Conservation (phyloP, 2,329 filamentous ascomycete genomes). For the Ophiocordyceps camponoti-saundersi region DNA sequence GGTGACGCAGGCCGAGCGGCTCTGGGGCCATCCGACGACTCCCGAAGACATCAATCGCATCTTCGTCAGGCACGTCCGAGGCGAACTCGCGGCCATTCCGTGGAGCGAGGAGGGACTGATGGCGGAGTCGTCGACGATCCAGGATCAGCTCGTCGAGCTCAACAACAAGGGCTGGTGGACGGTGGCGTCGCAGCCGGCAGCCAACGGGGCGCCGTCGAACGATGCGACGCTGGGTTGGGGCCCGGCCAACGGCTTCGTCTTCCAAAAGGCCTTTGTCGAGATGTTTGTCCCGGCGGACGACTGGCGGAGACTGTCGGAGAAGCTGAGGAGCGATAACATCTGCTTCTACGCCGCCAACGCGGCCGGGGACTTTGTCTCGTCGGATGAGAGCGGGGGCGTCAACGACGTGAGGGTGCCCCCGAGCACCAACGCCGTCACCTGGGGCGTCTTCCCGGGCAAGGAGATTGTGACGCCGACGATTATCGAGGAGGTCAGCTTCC, state of each 20-base stretch:
- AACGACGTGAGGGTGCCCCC: slow-evolving; percentile 18
- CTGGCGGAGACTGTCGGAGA: slow-evolving; percentile 49
- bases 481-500: slow-evolving; percentile 87
- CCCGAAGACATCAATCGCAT: slow-evolving; percentile 57
- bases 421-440: slow-evolving; percentile 85
- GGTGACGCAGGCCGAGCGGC: slow-evolving; percentile 59
- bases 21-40: slow-evolving; percentile 70
- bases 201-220: slow-evolving; percentile 65
- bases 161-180: slow-evolving; percentile 89
- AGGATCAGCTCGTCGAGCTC: slow-evolving; percentile 53
- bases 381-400: slow-evolving; percentile 29
- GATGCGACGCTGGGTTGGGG: slow-evolving; percentile 86
- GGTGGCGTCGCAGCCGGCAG: slow-evolving; percentile 83
- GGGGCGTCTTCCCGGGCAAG: slow-evolving; percentile 89
- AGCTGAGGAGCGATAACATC: slow-evolving; percentile 48
- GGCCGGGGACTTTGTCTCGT: slow-evolving; percentile 61
- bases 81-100: slow-evolving; percentile 65
- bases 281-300: slow-evolving; percentile 69
- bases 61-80: slow-evolving; percentile 67
- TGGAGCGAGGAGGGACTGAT: slow-evolving; percentile 87
- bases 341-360: slow-evolving; percentile 81
- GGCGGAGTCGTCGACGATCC: slow-evolving; percentile 71
- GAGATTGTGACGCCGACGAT: slow-evolving; percentile 95
- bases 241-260: slow-evolving; percentile 80
- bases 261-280: slow-evolving; percentile 96